Conservation (phyloP, 352 stramenopile species). For the Phytophthora foliorum region DNA sequence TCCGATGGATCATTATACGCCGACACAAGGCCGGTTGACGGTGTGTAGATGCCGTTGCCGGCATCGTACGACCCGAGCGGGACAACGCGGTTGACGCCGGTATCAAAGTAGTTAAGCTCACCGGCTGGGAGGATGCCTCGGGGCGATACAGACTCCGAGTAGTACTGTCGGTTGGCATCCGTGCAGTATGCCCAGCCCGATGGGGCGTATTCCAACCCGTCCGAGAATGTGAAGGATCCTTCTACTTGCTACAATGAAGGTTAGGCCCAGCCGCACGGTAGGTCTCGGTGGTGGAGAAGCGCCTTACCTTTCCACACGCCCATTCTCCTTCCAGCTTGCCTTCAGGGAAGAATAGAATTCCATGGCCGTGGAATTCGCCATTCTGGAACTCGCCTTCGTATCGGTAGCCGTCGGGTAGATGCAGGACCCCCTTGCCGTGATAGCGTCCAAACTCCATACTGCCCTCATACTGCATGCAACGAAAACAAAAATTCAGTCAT, state of each 20-base stretch:
- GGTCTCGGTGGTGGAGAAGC: neutral
- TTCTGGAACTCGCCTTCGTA: constrained; percentile 89
- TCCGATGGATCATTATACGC: constrained; percentile 66
- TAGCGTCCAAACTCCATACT: constrained; percentile 67
- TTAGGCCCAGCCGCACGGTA: neutral
- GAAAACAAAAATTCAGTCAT: neutral
- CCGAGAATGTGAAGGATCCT: constrained; percentile 80
- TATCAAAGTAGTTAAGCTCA: constrained; percentile 82
- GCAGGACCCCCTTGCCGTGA: constrained; percentile 62
- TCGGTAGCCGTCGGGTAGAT: constrained; percentile 66
- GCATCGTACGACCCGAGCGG: constrained; percentile 80
- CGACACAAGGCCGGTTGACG: constrained; percentile 60
- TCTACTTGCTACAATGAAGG: constrained; percentile 64
- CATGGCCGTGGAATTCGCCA: constrained; percentile 80
- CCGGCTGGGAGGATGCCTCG: constrained; percentile 60
- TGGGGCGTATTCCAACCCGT: constrained; percentile 75
- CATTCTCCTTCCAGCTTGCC: constrained; percentile 78
- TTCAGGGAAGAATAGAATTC: constrained; percentile 75
- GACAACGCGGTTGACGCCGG: constrained; percentile 66
- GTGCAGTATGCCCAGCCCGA: constrained; percentile 75
- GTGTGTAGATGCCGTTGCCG: constrained; percentile 80
- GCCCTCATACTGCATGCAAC: constrained; percentile 61
- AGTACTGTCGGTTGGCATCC: constrained; percentile 69
- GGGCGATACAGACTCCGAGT: constrained; percentile 70
- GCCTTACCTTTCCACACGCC: constrained; percentile 72